These are phyloP conservation scores for Cyberlindnera maritima DNA, from an alignment of 805 yeast species.

Conservation along the genomic window DNA sequence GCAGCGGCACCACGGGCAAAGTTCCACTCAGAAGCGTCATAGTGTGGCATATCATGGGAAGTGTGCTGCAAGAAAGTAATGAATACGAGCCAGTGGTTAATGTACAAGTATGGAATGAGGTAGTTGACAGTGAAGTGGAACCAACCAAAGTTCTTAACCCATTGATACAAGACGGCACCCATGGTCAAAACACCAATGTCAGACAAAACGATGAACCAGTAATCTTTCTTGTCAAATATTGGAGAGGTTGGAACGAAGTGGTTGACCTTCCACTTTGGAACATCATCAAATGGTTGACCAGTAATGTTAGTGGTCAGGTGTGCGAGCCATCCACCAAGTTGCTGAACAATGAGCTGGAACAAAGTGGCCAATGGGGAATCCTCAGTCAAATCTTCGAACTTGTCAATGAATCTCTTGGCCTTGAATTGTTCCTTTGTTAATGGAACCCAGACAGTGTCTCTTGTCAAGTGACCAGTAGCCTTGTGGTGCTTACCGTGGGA, in stretches of 20 bases:
- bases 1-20: constrained; percentile 69
- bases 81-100: constrained; percentile 64
- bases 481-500: constrained; percentile 62
- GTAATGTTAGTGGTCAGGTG: constrained; percentile 53
- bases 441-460: constrained; percentile 62
- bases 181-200: constrained; percentile 53
- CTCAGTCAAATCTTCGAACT: constrained; percentile 35
- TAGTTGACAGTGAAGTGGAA: constrained; percentile 53
- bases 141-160: constrained; percentile 47
- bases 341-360: constrained; percentile 46
- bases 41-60: constrained; percentile 58
- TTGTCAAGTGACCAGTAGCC: constrained; percentile 58
- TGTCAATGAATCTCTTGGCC: constrained; percentile 29
- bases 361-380: constrained; percentile 54
- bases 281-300: constrained; percentile 49
- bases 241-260: constrained; percentile 58
- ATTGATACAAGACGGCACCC: constrained; percentile 45
- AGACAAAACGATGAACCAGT: constrained; percentile 52
- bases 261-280: constrained; percentile 40
- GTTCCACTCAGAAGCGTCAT: constrained; percentile 54
- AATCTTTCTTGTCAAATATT: constrained; percentile 51
- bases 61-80: constrained; percentile 63
- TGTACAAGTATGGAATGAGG: constrained; percentile 58
- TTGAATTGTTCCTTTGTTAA: constrained; percentile 45
- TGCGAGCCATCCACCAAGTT: constrained; percentile 51